Conservation (phyloP, 2,329 filamentous ascomycete species). For the Fusarium hostae region DNA sequence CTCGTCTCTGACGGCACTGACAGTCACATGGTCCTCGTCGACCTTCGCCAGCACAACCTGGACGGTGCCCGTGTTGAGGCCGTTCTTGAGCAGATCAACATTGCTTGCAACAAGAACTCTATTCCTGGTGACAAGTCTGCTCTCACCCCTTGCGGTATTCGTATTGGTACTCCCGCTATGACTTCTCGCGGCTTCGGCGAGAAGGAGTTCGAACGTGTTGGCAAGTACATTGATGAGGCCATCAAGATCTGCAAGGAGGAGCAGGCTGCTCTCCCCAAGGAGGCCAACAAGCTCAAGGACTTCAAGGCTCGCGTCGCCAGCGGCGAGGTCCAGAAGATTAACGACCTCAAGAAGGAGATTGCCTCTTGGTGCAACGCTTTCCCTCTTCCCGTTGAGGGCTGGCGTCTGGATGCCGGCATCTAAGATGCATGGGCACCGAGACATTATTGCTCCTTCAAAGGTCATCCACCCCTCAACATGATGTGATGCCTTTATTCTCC, state of each 20-base stretch:
- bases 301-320: constrained; percentile 92
- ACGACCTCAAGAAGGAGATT: constrained; percentile 89
- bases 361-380: constrained; percentile 86
- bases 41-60: constrained; percentile 86
- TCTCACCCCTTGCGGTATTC: constrained; percentile 91
- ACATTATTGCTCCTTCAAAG: constrained; percentile 7
- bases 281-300: constrained; percentile 99
- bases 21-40: constrained; percentile 96
- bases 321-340: constrained; percentile 84
- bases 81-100: constrained; percentile 97
- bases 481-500: constrained; percentile 31
- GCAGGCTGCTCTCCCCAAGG: constrained; percentile 87
- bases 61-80: constrained; percentile 97
- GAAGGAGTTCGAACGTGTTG: constrained; percentile 91
- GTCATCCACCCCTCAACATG: constrained; percentile 20
- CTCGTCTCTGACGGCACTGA: constrained; percentile 96
- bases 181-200: constrained; percentile 93
- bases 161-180: constrained; percentile 98
- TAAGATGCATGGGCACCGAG: constrained; percentile 50
- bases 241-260: constrained; percentile 92
- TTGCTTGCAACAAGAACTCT: constrained; percentile 99
- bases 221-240: constrained; percentile 85
- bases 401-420: constrained; percentile 70
- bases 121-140: constrained; percentile 98
- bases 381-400: constrained; percentile 88